Percentiles rank a stretch among this genome's conserved stretches.
Evolutionary conservation across 208 protist genomes (phyloP).

Genomic region (Leishmania martiniquensis): DNA sequence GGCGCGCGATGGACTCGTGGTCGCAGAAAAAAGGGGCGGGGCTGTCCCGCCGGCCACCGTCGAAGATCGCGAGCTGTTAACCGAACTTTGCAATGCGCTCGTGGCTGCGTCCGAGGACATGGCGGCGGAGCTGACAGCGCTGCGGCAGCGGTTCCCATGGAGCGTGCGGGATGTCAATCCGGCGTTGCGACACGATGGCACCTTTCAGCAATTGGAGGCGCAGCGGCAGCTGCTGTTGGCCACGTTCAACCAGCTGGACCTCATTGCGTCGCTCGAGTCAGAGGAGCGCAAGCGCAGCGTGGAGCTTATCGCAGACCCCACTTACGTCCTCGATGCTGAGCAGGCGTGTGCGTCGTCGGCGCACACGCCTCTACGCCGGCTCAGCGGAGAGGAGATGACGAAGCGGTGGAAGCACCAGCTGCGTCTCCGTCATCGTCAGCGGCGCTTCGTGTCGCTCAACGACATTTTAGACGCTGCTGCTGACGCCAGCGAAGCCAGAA

Average conservation of each 20-base stretch:
- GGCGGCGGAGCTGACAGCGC: conserved; percentile 24
- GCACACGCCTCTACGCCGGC: conserved; percentile 20
- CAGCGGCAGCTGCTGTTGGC: conserved; percentile 37
- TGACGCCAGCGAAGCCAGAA: neutral
- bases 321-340: conserved; percentile 38
- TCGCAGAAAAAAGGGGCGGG: conserved; percentile 11
- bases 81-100: neutral
- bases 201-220: conserved; percentile 43
- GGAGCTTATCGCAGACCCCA: conserved; percentile 48
- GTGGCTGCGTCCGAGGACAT: conserved; percentile 10
- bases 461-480: conserved; percentile 30
- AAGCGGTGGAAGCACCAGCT: conserved; percentile 47
- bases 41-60: conserved; percentile 2
- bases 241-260: conserved; percentile 25
- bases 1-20: conserved; percentile 14
- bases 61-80: conserved; percentile 12
- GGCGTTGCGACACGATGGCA: conserved; percentile 36
- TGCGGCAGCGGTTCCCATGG: conserved; percentile 37
- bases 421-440: conserved; percentile 32
- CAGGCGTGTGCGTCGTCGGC: conserved; percentile 14
- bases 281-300: conserved; percentile 57
- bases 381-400: conserved; percentile 41
- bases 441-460: conserved; percentile 45
- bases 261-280: conserved; percentile 53
- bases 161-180: conserved; percentile 63